phyloP scores from a whole-genome alignment of 768 basidiomycete species.

The Symmetrospora coprosmae region DNA sequence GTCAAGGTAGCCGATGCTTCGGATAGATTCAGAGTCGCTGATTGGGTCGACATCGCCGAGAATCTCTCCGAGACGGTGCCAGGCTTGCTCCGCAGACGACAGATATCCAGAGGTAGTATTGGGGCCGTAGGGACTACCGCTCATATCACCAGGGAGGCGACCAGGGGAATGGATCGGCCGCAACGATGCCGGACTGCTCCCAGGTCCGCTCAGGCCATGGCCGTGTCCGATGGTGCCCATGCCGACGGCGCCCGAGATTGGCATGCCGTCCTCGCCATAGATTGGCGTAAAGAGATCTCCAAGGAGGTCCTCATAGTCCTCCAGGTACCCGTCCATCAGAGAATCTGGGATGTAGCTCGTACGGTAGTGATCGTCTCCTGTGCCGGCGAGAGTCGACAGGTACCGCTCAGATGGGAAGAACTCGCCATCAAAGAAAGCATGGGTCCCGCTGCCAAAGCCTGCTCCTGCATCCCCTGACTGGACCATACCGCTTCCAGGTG shows the following conservation, averaged over 20 bases:
- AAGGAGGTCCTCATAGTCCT: conserved; percentile 90
- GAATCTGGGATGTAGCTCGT: conserved; percentile 83
- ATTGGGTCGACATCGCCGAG: conserved; percentile 71
- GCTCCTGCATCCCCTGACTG: conserved; percentile 30
- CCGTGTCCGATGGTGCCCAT: conserved; percentile 31
- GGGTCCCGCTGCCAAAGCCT: neutral
- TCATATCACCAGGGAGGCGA: conserved; percentile 15
- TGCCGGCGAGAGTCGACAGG: conserved; percentile 22
- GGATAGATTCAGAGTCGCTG: conserved; percentile 76
- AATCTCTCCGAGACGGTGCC: conserved; percentile 62
- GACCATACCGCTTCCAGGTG: too few species aligned
- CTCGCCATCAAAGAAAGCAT: conserved; percentile 49
- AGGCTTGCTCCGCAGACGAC: conserved; percentile 43
- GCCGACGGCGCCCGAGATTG: conserved; percentile 35
- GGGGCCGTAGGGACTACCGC: conserved; percentile 30
- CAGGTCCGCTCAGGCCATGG: conserved; percentile 32
- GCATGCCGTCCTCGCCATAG: conserved; percentile 24
- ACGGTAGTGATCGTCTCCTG: conserved; percentile 43
- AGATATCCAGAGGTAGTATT: conserved; percentile 10
- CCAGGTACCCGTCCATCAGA: conserved; percentile 65
- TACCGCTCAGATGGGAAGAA: conserved; percentile 81
- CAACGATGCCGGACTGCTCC: conserved; percentile 37
- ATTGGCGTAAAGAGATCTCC: conserved; percentile 56
- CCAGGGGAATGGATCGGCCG: conserved; percentile 29
- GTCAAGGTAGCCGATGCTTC: conserved; percentile 65